Base-by-base conservation (phyloP, 2,329 filamentous ascomycete species). In the Cladosporium sp. region DNA sequence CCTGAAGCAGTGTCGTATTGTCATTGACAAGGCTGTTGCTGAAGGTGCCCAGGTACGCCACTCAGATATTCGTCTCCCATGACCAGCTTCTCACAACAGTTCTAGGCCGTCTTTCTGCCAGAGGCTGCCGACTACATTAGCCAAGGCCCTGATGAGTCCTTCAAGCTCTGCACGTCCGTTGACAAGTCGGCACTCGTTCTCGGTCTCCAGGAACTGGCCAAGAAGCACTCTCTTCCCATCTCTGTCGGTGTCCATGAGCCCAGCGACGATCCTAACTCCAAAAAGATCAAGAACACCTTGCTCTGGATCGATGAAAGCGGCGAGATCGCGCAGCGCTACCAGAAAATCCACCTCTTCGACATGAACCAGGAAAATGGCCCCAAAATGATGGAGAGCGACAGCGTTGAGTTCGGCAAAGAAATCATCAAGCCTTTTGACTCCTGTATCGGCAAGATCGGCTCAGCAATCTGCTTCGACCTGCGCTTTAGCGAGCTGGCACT, bases 281-380 rank as follows among this genome's bases (percentile, higher is more conserved):
- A 81, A 46, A 82, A 84, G 64, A 83, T 91, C 46, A 85, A 84
- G 67, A 91, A 91, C 73, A 87, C 85, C 0, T 79, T 88, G 31
- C 80, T 91, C 55, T 91, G 88, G 87, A 91, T 91, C 69, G 79
- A 88, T 71, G 82, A 84, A 50, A 72, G 80, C 0, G 89, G 89
- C 0, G 74, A 82, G 5, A 87, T 91, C 31, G 78, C 79, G 1
- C 83, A 88, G 16, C 80, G 83, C 23, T 97, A 97, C 79, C 90
- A 96, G 77, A 98, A 98, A 78, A 80, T 97, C 35, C 93, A 97
- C 76, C 84, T 97, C 16, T 97, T 98, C 78, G 92, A 97, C 76
- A 65, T 77, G 18, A 72, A 75, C 55, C 85, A 88, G 66, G 79
- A 83, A 64, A 80, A 80, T 28, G 86, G 86, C 0, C 87, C 88